phyloP scores from a whole-genome alignment of 1,139 yeast genomes.

The Yamadazyma conglobata region DNA sequence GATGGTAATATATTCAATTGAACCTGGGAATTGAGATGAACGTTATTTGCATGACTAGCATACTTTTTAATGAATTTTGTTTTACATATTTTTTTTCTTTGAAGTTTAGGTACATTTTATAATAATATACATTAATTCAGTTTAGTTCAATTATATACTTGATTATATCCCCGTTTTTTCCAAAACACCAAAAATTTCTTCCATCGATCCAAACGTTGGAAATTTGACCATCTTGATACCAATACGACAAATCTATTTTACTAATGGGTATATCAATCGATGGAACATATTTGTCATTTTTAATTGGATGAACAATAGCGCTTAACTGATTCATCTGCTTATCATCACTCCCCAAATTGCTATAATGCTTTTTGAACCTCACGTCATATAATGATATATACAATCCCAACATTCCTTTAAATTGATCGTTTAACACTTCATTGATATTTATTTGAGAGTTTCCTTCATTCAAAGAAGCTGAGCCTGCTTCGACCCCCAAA shows the following conservation, averaged over 20 bases:
- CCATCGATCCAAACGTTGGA: constrained; percentile 40
- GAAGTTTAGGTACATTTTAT: background rate
- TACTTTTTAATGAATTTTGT: constrained; percentile 1
- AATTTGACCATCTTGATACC: constrained; percentile 40
- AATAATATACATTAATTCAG: too few relatives aligned
- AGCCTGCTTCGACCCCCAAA: constrained; percentile 3
- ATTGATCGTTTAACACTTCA: constrained; percentile 12
- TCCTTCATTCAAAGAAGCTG: background rate
- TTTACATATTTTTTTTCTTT: background rate
- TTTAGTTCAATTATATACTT: constrained; percentile 19
- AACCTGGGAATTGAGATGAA: background rate
- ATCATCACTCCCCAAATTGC: constrained; percentile 7
- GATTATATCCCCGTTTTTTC: constrained; percentile 51
- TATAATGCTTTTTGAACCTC: constrained; percentile 31
- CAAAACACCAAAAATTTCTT: constrained; percentile 47
- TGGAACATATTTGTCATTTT: constrained; percentile 39
- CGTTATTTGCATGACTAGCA: constrained; percentile 1
- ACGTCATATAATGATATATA: constrained; percentile 37
- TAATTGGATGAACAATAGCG: constrained; percentile 36
- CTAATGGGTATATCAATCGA: constrained; percentile 38
- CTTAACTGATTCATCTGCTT: constrained; percentile 15
- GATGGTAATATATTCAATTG: constrained; percentile 35
- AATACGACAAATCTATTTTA: constrained; percentile 31
- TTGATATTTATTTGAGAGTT: constrained; percentile 17
- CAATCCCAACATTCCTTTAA: constrained; percentile 23